Conservation (phyloP, 768 basidiomycete genomes). For the Tubosaeta sp. region DNA sequence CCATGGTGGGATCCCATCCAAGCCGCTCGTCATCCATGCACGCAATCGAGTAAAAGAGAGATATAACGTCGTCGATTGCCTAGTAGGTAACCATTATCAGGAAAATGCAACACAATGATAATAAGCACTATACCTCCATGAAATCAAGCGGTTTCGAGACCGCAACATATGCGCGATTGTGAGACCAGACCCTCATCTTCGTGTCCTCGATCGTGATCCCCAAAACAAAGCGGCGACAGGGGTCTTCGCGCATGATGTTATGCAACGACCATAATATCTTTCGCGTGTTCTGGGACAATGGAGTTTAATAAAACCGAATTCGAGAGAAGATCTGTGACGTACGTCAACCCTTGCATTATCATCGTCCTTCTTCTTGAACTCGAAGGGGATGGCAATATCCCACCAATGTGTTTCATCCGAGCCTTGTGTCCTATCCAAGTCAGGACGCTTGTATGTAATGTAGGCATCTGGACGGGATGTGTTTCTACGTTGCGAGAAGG, state of each 20-base stretch:
- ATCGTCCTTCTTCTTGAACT: no score
- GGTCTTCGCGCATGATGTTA: slow-evolving; percentile 28
- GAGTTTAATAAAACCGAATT: not conserved
- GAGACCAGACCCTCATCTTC: slow-evolving; percentile 26
- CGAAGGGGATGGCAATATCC: no score
- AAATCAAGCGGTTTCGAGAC: not conserved
- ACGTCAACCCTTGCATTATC: no score
- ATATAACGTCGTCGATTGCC: slow-evolving; percentile 1
- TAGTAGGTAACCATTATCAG: not conserved
- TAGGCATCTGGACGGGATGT: no score
- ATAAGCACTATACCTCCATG: not conserved
- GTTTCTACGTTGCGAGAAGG: no score
- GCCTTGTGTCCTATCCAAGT: no score
- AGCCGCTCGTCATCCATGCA: not conserved
- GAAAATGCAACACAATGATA: not conserved
- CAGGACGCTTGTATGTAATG: no score
- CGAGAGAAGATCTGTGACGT: no score
- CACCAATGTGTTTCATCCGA: no score
- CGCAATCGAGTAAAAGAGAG: slow-evolving; percentile 8
- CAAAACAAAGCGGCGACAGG: slow-evolving; percentile 19
- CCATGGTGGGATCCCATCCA: slow-evolving; percentile 9
- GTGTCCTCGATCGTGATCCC: slow-evolving; percentile 28
- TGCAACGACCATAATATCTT: slow-evolving; percentile 28
- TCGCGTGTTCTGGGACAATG: slow-evolving; percentile 5
- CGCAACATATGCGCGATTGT: not conserved